Evolutionary conservation across 2,329 filamentous ascomycete species (phyloP).

Genomic region (Aaosphaeria arxii): DNA sequence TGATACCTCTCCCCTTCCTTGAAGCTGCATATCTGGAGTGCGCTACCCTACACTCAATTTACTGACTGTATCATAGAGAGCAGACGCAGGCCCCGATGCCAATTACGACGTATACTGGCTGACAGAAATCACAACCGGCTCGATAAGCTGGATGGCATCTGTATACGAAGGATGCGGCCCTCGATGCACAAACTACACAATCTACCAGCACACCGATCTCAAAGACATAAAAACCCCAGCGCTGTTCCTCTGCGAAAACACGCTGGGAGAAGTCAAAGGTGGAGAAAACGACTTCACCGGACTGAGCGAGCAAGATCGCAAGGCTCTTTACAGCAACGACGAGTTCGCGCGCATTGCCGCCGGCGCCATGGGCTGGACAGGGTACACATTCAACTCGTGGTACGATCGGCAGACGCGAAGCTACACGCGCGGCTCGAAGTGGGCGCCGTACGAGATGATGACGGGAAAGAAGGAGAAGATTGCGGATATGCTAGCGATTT

Average conservation of each 20-base stretch:
- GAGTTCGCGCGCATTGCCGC: conserved; percentile 26
- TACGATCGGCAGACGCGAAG: conserved; percentile 12
- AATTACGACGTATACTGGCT: conserved; percentile 14
- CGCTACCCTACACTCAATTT: too few relatives aligned
- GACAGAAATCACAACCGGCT: conserved; percentile 13
- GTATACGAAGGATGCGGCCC: conserved; percentile 17
- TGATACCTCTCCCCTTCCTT: neutral
- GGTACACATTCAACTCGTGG: conserved; percentile 11
- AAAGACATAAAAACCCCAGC: conserved; percentile 8
- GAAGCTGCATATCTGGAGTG: too few relatives aligned
- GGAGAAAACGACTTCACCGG: conserved; percentile 19
- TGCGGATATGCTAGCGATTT: conserved; percentile 23
- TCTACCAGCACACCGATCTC: conserved; percentile 16
- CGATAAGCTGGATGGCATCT: conserved; percentile 23
- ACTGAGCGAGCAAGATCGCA: conserved; percentile 9
- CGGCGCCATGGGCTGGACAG: conserved; percentile 32
- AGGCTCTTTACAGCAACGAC: conserved; percentile 17
- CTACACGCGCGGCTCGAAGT: conserved; percentile 22
- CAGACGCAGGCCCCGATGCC: neutral
- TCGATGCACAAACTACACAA: conserved; percentile 33
- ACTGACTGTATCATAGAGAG: too few relatives aligned
- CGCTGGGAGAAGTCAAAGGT: conserved; percentile 9
- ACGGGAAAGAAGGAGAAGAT: conserved; percentile 4
- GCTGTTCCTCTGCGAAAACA: conserved; percentile 29
- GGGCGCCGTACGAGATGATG: conserved; percentile 18